Percentiles rank a stretch among this genome's conserved stretches.
These are phyloP conservation scores for Alternaria atra DNA, from an alignment of 2,329 filamentous ascomycete genomes.

Conservation along the genomic window DNA sequence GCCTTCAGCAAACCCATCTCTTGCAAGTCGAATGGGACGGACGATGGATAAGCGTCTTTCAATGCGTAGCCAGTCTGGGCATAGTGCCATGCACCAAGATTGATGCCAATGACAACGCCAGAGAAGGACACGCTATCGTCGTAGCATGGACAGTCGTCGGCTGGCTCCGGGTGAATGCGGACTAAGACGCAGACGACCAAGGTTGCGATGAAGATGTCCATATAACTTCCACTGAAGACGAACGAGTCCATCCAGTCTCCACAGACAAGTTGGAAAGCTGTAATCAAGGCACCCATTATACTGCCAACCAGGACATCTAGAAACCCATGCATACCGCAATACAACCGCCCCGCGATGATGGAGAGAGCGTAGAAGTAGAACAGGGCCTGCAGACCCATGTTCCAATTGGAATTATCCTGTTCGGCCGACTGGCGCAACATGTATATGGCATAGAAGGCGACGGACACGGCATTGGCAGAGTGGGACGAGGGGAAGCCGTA, in stretches of 20 bases:
- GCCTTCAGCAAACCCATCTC: slow-evolving; percentile 72
- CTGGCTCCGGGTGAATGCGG: slow-evolving; percentile 91
- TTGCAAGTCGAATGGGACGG: slow-evolving; percentile 71
- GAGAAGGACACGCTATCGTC: slow-evolving; percentile 95
- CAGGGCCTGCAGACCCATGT: slow-evolving; percentile 69
- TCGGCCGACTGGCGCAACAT: slow-evolving; percentile 73
- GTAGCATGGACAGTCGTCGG: slow-evolving; percentile 96
- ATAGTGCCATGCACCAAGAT: slow-evolving; percentile 86
- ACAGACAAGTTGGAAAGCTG: slow-evolving; percentile 63
- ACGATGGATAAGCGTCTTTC: slow-evolving; percentile 64
- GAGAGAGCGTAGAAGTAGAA: slow-evolving; percentile 88
- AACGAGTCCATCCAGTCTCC: slow-evolving; percentile 72
- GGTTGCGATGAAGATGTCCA: slow-evolving; percentile 70
- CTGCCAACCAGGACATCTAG: slow-evolving; percentile 87
- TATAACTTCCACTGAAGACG: slow-evolving; percentile 64
- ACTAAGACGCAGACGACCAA: slow-evolving; percentile 78
- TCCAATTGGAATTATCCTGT: slow-evolving; percentile 66
- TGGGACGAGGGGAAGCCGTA: slow-evolving; percentile 98
- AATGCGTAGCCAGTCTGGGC: slow-evolving; percentile 65
- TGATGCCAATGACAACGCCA: slow-evolving; percentile 85
- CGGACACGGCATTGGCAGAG: slow-evolving; percentile 94
- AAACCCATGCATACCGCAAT: slow-evolving; percentile 99
- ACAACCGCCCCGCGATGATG: slow-evolving; percentile 89
- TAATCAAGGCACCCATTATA: slow-evolving; percentile 73
- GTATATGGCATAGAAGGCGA: slow-evolving; percentile 83